Evolutionary conservation across 2,329 filamentous ascomycete genomes (phyloP), one percentile per base, ranked within the genome.

Genomic region (Aspergillus tamarii): DNA sequence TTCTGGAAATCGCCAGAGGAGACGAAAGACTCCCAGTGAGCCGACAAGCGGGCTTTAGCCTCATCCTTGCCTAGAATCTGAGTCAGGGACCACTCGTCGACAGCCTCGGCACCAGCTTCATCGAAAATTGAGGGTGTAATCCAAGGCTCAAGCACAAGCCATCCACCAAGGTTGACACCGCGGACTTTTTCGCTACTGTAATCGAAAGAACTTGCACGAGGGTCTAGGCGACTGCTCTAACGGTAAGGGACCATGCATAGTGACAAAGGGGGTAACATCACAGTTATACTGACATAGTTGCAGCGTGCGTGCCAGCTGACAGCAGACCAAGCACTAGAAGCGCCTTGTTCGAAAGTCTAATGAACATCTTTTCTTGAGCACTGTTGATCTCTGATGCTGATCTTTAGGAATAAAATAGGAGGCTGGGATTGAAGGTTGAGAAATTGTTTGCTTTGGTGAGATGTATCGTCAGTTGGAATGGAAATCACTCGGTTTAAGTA

Each of bases 131-230:
- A 87, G 2, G 87, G 87, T 2, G 86, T 88, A 60, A 89, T 88
- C 86, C 86, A 88, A 19, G 87, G 87, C 76, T 89, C 87, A 6
- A 88, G 79, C 8, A 89, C 84, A 53, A 89, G 84, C 86, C 87
- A 89, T 36, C 88, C 88, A 59, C 88, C 87, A 6, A 89, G 79
- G 72, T 90, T 90, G 34, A 90, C 87, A 60, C 88, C 88, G 14
- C 87, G 84, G 48, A 89, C 83, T 70, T 87, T 88, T 23, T 84
- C 70, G 50, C 73, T 73, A 62, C 82, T 79, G 74, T 86, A 88
- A 69, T 84, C 75, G 68, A 88, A 88, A 39, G 81, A 75, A 19
- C 81, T 72, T 16, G 61, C 67, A 43, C 73, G 73, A 30, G 69
- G 57, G 36, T 71, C 67, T 16, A 76, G 59, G 32, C 65, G 70